Percentiles rank a stretch among this genome's conserved stretches.
phyloP scores from a whole-genome alignment of 2,329 filamentous ascomycete species.

The Pyrenochaeta sp. region DNA sequence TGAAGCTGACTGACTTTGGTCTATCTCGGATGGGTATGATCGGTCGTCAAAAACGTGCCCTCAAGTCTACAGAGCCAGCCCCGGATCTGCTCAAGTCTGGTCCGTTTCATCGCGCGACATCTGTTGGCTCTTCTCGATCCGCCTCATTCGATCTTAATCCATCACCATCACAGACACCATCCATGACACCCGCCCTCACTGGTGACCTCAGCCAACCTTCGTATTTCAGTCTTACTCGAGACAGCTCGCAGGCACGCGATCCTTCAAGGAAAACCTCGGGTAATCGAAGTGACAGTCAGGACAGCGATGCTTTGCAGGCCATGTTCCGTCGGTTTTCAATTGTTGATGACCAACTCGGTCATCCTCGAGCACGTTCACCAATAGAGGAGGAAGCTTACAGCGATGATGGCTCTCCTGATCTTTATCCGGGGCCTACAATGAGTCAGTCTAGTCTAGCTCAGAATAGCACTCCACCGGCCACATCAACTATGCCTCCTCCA shows the following conservation, averaged over 20 bases:
- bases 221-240: conserved; percentile 83
- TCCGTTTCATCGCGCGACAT: conserved; percentile 85
- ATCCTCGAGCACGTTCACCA: conserved; percentile 62
- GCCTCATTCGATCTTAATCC: conserved; percentile 88
- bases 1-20: conserved; percentile 97
- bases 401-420: conserved; percentile 78
- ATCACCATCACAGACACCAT: conserved; percentile 84
- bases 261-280: conserved; percentile 74
- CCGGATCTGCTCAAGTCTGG: conserved; percentile 93
- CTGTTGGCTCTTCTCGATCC: conserved; percentile 88
- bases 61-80: conserved; percentile 79
- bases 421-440: conserved; percentile 70
- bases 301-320: conserved; percentile 82
- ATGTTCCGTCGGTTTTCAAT: conserved; percentile 78
- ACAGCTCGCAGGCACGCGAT: conserved; percentile 66
- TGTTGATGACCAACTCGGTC: conserved; percentile 55
- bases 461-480: conserved; percentile 66
- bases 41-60: conserved; percentile 91
- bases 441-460: conserved; percentile 63
- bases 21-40: conserved; percentile 96
- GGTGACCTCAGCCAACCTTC: conserved; percentile 81
- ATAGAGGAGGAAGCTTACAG: conserved; percentile 79
- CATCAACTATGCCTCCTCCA: conserved; percentile 83
- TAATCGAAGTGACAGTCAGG: conserved; percentile 89
- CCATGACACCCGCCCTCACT: conserved; percentile 81